Base-by-base conservation (phyloP, 1,284 basidiomycete genomes). In the Trichosporon sp. region DNA sequence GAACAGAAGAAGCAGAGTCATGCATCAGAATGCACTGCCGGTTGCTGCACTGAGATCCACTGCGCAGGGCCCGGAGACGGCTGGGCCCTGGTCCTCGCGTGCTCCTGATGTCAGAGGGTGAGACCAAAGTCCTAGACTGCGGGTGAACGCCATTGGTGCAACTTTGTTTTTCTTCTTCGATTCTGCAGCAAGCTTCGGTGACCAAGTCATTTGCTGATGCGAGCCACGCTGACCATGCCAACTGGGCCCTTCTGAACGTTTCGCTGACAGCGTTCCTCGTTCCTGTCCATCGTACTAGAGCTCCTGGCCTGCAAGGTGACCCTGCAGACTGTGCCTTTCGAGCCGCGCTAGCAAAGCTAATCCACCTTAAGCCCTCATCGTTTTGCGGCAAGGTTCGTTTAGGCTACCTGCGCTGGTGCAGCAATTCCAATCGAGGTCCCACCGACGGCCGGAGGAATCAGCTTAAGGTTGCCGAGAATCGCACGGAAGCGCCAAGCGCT, bases 81-180 rank as follows among this genome's bases (percentile, higher is more conserved):
- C 25, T 13, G 10, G 49, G 25, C 49, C 49, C 49, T 54, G 49
- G 16, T 16, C 25, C 25, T 54, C 49, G 49, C 25, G 49, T 31
- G 49, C 25, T 54, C 49, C 49, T 54, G 49, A 54, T 54, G 49
- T 54, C 49, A 54, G 49, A 54, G 49, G 49, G 4, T 54, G 49
- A 54, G 49, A 54, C 49, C 49, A 29, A 31, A 31, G 49, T 54
- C 49, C 31, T 54, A 54, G 25, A 54, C 25, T 54, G 49, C 49
- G 25, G 49, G 25, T 54, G 49, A 54, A 29, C 27, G 10, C 27
- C 14, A 54, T 29, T 29, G 49, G 25, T n/a, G 49, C 29, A 27
- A 54, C 49, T 29, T 19, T 44, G 19, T 44, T 44, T 44, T 44
- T n/a, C 7, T n/a, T 16, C 14, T 21, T 11, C 25, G n/a, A 37